Evolutionary conservation across 805 yeast genomes (phyloP).

Genomic region (Peterozyma xylosa): DNA sequence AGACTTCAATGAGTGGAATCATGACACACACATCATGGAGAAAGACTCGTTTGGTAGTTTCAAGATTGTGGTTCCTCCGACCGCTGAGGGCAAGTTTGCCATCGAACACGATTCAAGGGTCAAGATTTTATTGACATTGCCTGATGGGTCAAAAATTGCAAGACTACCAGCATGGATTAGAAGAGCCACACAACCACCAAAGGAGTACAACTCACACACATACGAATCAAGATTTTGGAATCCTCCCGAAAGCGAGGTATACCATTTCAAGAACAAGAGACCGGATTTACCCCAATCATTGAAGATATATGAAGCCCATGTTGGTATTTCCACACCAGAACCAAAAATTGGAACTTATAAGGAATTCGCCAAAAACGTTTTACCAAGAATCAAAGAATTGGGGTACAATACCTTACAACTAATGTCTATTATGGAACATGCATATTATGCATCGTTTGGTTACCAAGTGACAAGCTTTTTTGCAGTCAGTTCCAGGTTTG

Average conservation of each 20-base stretch:
- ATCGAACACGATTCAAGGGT: conserved; percentile 79
- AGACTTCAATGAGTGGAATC: conserved; percentile 84
- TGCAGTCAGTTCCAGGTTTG: conserved; percentile 84
- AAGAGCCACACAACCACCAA: conserved; percentile 72
- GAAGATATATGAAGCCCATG: conserved; percentile 90
- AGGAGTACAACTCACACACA: conserved; percentile 34
- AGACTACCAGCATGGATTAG: conserved; percentile 86
- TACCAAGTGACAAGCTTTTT: conserved; percentile 91
- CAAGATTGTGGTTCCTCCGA: conserved; percentile 49
- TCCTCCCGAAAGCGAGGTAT: conserved; percentile 41
- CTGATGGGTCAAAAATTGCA: conserved; percentile 65
- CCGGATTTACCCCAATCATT: conserved; percentile 51
- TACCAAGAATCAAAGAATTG: conserved; percentile 77
- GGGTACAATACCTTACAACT: conserved; percentile 92
- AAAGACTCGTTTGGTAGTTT: conserved; percentile 71
- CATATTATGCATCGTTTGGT: conserved; percentile 97
- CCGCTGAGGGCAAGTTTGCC: conserved; percentile 41
- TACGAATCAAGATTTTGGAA: conserved; percentile 95
- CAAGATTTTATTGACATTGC: conserved; percentile 57
- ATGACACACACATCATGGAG: conserved; percentile 42
- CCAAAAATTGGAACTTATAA: conserved; percentile 78
- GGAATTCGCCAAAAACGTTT: conserved; percentile 71
- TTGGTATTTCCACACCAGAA: conserved; percentile 90
- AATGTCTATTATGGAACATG: conserved; percentile 99
- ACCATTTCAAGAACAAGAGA: conserved; percentile 55